phyloP scores from a whole-genome alignment of 495 filamentous ascomycete genomes.

The Aspergillus bridgeri region DNA sequence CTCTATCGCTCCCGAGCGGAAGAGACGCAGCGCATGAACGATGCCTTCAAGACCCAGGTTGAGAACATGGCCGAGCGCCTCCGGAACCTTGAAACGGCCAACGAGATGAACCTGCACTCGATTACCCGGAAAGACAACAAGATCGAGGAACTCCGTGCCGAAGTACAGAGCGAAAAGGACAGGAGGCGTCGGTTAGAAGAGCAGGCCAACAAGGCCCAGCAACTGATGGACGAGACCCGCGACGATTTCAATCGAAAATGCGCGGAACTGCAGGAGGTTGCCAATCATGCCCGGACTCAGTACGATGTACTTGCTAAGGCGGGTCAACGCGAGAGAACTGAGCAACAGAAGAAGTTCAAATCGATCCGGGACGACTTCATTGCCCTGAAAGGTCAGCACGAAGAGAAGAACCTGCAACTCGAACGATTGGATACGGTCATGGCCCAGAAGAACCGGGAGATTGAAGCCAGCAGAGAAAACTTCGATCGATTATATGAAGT shows the following conservation, averaged over 20 bases:
- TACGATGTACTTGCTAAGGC: constrained; percentile 69
- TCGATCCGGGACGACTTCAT: constrained; percentile 26
- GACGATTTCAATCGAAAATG: constrained; percentile 56
- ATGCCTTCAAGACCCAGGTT: constrained; percentile 69
- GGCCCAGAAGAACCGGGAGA: constrained; percentile 66
- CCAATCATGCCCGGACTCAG: constrained; percentile 50
- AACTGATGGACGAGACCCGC: constrained; percentile 54
- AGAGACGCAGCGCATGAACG: constrained; percentile 68
- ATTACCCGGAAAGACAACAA: constrained; percentile 76
- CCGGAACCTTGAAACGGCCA: constrained; percentile 63
- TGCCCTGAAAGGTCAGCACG: constrained; percentile 37
- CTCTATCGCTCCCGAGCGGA: constrained; percentile 69
- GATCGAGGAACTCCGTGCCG: constrained; percentile 66
- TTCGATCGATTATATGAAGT: constrained; percentile 56
- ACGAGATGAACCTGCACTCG: constrained; percentile 70
- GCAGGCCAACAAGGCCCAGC: constrained; percentile 58
- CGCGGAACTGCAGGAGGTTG: constrained; percentile 58
- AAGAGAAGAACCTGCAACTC: constrained; percentile 51
- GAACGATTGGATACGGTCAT: constrained; percentile 60
- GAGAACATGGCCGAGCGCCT: constrained; percentile 55
- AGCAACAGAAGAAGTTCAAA: constrained; percentile 40
- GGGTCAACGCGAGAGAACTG: constrained; percentile 52
- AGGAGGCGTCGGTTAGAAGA: constrained; percentile 61
- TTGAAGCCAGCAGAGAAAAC: constrained; percentile 52
- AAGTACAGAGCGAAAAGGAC: constrained; percentile 63